Evolutionary conservation across 495 filamentous ascomycete species (phyloP), one percentile per base, ranked within the genome.

Genomic region (Pyrenula massariospora): DNA sequence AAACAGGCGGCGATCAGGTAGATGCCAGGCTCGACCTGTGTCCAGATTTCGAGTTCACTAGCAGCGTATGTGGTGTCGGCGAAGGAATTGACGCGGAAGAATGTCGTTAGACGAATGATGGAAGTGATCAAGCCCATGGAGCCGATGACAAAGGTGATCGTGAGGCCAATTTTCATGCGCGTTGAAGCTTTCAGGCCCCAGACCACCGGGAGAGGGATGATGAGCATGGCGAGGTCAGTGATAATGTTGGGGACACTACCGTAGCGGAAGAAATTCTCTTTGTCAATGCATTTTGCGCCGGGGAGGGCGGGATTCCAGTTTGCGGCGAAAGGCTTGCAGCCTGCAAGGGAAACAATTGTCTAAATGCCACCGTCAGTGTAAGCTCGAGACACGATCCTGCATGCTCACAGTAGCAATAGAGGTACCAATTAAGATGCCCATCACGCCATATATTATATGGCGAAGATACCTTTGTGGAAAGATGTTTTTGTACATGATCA

Each of bases 1-100:
- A 78, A 61, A 55, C 74, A 73, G 19, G 72, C 70, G 54, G 70
- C 70, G 36, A 78, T 75, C 48, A 76, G 63, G 48, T 73, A 73
- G 49, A 71, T 66, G 24, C 72, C 68, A 8, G 73, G 66, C 54
- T 77, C 74, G 42, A 72, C 66, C 11, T 69, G 65, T 24, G 72
- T 73, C 70, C 71, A 77, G 52, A 73, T 67, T 3, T 64, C 61
- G 15, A 63, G 63, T 21, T 57, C 24, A 57, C 56, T 64, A 51
- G 53, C 65, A 56, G 57, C 58, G 62, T 50, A 73, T 56, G 54
- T 72, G 22, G 53, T 15, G 48, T 63, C 57, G 1, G 53, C 53
- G 22, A 56, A 50, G 1, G 57, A 36, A 24, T 61, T 42, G 36
- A 24, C 53, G 19, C 51, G 51, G 55, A 61, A 72, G 52, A 76